Conservation (phyloP, 2,329 filamentous ascomycete genomes). For the Knoxdaviesia capensis region DNA sequence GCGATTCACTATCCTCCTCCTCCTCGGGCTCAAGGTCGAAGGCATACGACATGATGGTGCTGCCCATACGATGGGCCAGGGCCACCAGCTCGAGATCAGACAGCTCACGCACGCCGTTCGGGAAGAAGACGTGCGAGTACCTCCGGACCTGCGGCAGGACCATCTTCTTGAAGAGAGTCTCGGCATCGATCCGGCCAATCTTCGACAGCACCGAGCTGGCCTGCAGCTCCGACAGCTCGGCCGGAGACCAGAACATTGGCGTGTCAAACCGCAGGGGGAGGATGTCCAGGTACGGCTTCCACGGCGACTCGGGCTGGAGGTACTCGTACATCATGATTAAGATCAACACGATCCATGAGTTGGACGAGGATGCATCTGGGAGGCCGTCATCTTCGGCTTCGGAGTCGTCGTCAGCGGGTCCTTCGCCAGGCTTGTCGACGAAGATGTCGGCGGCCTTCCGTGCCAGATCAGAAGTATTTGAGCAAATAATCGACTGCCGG, state of each 20-base stretch:
- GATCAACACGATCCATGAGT: slow-evolving; percentile 42
- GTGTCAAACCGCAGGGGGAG: slow-evolving; percentile 58
- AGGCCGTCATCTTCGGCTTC: slow-evolving; percentile 16
- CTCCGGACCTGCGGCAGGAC: slow-evolving; percentile 30
- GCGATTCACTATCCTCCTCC: slow-evolving; percentile 32
- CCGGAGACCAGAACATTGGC: slow-evolving; percentile 69
- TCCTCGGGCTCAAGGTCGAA: slow-evolving; percentile 53
- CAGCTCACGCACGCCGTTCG: slow-evolving; percentile 12
- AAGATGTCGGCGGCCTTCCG: slow-evolving; percentile 34
- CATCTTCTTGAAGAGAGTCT: slow-evolving; percentile 41
- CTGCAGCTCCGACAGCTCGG: slow-evolving; percentile 53
- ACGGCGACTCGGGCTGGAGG: slow-evolving; percentile 40
- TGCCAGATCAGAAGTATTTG: slow-evolving; percentile 50
- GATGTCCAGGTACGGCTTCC: slow-evolving; percentile 61
- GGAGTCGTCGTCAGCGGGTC: slow-evolving; percentile 12
- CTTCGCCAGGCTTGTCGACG: slow-evolving; percentile 10
- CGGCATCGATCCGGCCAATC: slow-evolving; percentile 54
- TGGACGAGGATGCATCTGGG: slow-evolving; percentile 16
- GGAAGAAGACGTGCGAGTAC: slow-evolving; percentile 24
- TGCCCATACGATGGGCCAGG: slow-evolving; percentile 63
- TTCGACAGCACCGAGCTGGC: slow-evolving; percentile 58
- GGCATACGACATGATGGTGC: slow-evolving; percentile 79
- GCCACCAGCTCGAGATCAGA: slow-evolving; percentile 23
- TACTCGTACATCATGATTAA: slow-evolving; percentile 65
- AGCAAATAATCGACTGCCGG: slow-evolving; percentile 47